phyloP scores from a whole-genome alignment of 805 yeast genomes.

The Saccharomycopsis schoenii region DNA sequence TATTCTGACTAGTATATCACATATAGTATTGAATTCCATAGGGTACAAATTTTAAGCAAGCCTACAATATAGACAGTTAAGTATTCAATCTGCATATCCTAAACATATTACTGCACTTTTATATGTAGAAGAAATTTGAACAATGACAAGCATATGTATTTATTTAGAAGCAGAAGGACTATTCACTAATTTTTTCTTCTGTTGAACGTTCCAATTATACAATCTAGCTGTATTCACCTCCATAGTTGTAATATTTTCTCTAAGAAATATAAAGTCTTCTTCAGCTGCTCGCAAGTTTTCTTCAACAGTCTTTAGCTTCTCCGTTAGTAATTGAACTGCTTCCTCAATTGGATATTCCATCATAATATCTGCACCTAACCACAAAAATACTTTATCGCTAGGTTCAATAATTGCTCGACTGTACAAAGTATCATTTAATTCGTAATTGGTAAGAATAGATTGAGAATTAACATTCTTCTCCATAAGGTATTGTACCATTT shows the following conservation, averaged over 20 bases:
- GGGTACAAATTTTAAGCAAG: too few relatives aligned
- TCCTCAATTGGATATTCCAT: slow-evolving; percentile 86
- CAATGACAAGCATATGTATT: not conserved
- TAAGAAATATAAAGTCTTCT: slow-evolving; percentile 74
- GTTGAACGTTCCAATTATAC: slow-evolving; percentile 81
- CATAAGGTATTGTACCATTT: slow-evolving; percentile 53
- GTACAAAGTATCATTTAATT: slow-evolving; percentile 85
- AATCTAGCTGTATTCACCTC: slow-evolving; percentile 94
- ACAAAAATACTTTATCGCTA: slow-evolving; percentile 61
- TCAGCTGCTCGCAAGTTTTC: slow-evolving; percentile 51
- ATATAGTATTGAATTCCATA: too few relatives aligned
- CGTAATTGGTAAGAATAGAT: slow-evolving; percentile 67
- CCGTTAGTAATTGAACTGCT: slow-evolving; percentile 60
- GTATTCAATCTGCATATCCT: too few relatives aligned
- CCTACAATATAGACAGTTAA: too few relatives aligned
- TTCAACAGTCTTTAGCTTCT: slow-evolving; percentile 54
- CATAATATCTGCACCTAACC: slow-evolving; percentile 99
- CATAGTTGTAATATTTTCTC: slow-evolving; percentile 92
- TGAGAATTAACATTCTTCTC: slow-evolving; percentile 34
- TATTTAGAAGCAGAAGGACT: not conserved
- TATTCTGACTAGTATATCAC: too few relatives aligned
- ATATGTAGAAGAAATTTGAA: too few relatives aligned
- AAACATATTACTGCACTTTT: too few relatives aligned
- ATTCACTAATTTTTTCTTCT: slow-evolving; percentile 33
- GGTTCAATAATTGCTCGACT: slow-evolving; percentile 69